Evolutionary conservation across 2,329 filamentous ascomycete genomes (phyloP), one percentile per base, ranked within the genome.

Genomic region (Zymoseptoria tritici): DNA sequence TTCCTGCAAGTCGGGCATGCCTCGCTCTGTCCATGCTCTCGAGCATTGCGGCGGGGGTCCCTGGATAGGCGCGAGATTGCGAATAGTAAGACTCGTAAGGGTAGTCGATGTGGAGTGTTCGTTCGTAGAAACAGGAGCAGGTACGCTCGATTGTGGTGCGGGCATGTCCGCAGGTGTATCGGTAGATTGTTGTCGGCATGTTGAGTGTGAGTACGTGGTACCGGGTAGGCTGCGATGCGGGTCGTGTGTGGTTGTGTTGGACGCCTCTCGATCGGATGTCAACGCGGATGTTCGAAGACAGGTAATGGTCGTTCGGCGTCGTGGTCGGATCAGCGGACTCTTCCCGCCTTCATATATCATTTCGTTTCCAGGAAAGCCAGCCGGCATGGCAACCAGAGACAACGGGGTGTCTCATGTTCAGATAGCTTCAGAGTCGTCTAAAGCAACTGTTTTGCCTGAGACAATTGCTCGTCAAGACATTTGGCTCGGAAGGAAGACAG

Each of bases 181-280:
- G 53, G 62, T 64, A 66, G 49, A 58, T 64, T 26, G 61, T 66
- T 16, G 67, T 60, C 16, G 66, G 67, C 66, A 67, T 68, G 55
- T 22, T 57, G 36, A 49, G 49, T 9, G 24, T 26, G 16, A n/a
- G 42, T 26, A 11, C 20, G 9, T 52, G 52, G 9, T 52, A 29
- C 21, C 22, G 3, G 26, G 26, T 42, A 19, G 22, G 16, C 21
- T 22, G 49, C 49, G 29, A 7, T 54, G 16, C 50, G 13, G 20
- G 49, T 21, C 36, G 46, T 51, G 50, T 11, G 31, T 16, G 9
- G 46, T 52, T 24, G 50, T 22, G 19, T 20, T 11, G 42, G 11
- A 42, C 24, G 20, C 16, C 49, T 57, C 22, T 22, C 16, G 6
- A 11, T 29, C 19, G 21, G 31, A n/a, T 16, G 21, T 20, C 16